A percentile compares a stretch with the other conserved stretches of the same genome.
Conservation (phyloP, 2,329 filamentous ascomycete species). For the Neofusicoccum ribis region DNA sequence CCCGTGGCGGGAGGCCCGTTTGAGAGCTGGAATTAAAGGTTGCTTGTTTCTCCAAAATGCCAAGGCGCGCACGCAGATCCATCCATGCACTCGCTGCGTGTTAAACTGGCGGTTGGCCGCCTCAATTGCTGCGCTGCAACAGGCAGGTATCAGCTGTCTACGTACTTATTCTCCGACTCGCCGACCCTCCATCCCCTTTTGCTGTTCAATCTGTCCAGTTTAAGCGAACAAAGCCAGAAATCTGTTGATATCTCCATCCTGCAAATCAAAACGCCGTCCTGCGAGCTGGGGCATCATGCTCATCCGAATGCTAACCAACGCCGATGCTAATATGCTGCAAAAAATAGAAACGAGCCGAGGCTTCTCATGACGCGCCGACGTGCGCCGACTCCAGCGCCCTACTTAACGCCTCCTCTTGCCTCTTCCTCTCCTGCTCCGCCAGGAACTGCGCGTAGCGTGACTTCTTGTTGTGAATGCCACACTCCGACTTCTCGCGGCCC, state of each 20-base stretch:
- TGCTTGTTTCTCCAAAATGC: constrained; percentile 16
- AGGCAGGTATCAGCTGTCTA: not conserved
- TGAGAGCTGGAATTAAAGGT: constrained; percentile 14
- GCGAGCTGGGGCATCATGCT: constrained; percentile 12
- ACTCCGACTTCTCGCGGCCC: constrained; percentile 93
- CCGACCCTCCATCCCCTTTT: not conserved
- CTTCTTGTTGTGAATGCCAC: constrained; percentile 97
- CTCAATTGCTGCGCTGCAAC: not conserved
- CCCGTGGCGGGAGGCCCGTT: not conserved
- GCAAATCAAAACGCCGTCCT: constrained; percentile 18
- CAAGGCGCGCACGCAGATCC: constrained; percentile 4
- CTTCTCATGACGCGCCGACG: constrained; percentile 11
- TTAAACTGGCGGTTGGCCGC: constrained; percentile 8
- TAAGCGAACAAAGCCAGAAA: not conserved
- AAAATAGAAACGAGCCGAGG: not conserved
- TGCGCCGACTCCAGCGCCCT: constrained; percentile 18
- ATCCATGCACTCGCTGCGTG: not conserved
- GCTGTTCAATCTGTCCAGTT: not conserved
- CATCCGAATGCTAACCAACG: constrained; percentile 26
- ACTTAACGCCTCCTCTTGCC: constrained; percentile 27
- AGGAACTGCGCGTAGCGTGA: constrained; percentile 89
- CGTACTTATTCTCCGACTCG: not conserved
- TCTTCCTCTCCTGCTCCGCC: constrained; percentile 69
- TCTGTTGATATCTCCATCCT: constrained; percentile 14
- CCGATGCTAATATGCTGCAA: constrained; percentile 31